These are phyloP conservation scores for Stemphylium beticola DNA, from an alignment of 2,329 filamentous ascomycete genomes.

Conservation along the genomic window DNA sequence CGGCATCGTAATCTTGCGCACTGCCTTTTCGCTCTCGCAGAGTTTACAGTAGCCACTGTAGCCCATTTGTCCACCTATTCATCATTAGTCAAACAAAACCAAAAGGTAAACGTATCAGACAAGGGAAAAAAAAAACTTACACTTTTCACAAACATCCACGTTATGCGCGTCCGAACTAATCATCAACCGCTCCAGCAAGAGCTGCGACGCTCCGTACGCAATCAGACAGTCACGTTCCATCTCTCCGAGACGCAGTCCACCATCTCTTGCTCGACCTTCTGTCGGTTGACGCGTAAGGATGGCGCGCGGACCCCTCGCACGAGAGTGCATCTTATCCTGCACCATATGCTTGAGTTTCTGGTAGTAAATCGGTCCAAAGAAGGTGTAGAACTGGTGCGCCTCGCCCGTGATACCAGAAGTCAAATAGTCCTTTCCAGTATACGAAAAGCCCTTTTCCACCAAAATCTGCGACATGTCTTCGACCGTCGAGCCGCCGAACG, in stretches of 20 bases:
- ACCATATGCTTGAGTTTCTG: constrained; percentile 99
- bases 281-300: constrained; percentile 95
- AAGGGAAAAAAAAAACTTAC: constrained; percentile 48
- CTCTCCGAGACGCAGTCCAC: constrained; percentile 90
- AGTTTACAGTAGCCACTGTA: constrained; percentile 95
- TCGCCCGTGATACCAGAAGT: constrained; percentile 96
- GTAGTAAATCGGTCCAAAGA: constrained; percentile 99
- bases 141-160: constrained; percentile 92
- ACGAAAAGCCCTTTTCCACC: constrained; percentile 88
- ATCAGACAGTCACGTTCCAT: constrained; percentile 99
- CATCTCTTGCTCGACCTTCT: constrained; percentile 90
- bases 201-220: constrained; percentile 91
- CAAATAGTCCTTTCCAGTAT: constrained; percentile 96
- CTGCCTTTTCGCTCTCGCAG: constrained; percentile 82
- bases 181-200: constrained; percentile 93
- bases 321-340: constrained; percentile 99
- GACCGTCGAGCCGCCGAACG: constrained; percentile 81
- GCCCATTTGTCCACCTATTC: constrained; percentile 77
- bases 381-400: constrained; percentile 91
- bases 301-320: constrained; percentile 85
- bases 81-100: not conserved
- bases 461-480: constrained; percentile 88
- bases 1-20: constrained; percentile 93
- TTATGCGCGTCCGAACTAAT: constrained; percentile 87
- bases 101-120: not conserved